These are phyloP conservation scores for Penicillium arizonense DNA, from an alignment of 495 filamentous ascomycete genomes.

Conservation along the genomic window DNA sequence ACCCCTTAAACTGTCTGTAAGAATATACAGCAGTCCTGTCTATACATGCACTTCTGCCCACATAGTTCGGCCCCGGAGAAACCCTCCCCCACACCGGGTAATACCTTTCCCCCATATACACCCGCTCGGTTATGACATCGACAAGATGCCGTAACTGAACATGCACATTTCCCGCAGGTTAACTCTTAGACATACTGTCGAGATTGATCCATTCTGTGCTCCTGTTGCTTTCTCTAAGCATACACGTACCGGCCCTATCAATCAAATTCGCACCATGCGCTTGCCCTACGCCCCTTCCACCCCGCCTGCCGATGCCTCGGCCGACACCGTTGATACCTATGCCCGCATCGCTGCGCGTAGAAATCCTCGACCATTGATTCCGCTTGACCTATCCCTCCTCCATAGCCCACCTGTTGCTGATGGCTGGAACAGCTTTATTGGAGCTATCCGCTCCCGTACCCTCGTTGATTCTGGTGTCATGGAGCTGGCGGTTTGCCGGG, in stretches of 20 bases:
- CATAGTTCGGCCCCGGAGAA: constrained; percentile 1
- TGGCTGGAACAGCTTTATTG: constrained; percentile 76
- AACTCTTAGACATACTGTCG: no score
- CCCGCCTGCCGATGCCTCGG: constrained; percentile 32
- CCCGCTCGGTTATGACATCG: no score
- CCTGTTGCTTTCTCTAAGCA: no score
- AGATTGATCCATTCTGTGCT: background rate
- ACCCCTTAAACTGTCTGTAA: no score
- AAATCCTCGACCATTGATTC: constrained; percentile 60
- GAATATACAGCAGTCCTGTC: no score
- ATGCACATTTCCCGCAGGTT: no score
- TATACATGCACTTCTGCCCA: no score
- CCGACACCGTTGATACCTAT: constrained; percentile 50
- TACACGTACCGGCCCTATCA: background rate
- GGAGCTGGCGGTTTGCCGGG: constrained; percentile 47
- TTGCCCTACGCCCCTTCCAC: constrained; percentile 62
- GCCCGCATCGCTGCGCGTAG: constrained; percentile 59
- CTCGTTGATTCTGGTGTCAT: constrained; percentile 58
- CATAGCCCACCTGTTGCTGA: constrained; percentile 68
- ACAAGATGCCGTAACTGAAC: no score
- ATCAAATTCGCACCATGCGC: constrained; percentile 51
- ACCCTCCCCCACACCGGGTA: constrained; percentile 11
- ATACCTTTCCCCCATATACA: constrained; percentile 2
- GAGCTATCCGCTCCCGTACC: constrained; percentile 64
- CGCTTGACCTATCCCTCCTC: constrained; percentile 67